Evolutionary conservation across 1,284 basidiomycete genomes (phyloP).

Genomic region (Pyrrhoderma noxium): DNA sequence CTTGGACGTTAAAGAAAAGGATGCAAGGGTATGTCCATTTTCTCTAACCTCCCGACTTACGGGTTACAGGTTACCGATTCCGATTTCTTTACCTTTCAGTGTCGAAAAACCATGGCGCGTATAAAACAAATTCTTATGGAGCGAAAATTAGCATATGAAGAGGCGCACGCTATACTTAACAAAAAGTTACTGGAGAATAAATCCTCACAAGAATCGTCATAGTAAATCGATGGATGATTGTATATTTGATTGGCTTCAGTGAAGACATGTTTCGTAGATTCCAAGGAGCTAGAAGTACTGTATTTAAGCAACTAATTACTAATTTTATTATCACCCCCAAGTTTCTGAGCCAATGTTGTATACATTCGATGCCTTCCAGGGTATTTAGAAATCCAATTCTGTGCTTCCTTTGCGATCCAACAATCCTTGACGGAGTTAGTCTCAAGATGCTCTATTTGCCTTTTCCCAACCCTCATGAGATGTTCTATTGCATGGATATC

Average conservation of each 20-base stretch:
- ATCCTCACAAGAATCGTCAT: no score
- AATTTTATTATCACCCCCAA: no score
- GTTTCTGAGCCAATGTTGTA: neutral
- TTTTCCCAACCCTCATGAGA: conserved; percentile 53
- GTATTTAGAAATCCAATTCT: conserved; percentile 42
- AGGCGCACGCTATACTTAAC: conserved; percentile 43
- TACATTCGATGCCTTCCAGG: conserved; percentile 6
- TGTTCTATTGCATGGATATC: conserved; percentile 66
- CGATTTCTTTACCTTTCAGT: no score
- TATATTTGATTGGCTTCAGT: no score
- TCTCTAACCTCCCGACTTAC: conserved; percentile 3
- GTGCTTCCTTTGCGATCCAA: conserved; percentile 61
- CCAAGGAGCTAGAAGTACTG: no score
- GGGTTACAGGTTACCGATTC: conserved; percentile 11
- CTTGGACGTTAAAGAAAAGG: conserved; percentile 25
- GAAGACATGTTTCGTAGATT: no score
- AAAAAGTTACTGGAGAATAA: conserved; percentile 15
- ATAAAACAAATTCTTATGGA: conserved; percentile 95
- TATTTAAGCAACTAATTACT: no score
- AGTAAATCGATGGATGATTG: no score
- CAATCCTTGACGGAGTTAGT: conserved; percentile 60
- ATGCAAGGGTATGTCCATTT: conserved; percentile 11
- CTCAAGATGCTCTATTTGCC: conserved; percentile 65
- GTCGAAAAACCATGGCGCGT: conserved; percentile 92
- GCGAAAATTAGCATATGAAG: conserved; percentile 77